Conservation (phyloP, 208 protist species). For the Trypanosoma brucei region DNA sequence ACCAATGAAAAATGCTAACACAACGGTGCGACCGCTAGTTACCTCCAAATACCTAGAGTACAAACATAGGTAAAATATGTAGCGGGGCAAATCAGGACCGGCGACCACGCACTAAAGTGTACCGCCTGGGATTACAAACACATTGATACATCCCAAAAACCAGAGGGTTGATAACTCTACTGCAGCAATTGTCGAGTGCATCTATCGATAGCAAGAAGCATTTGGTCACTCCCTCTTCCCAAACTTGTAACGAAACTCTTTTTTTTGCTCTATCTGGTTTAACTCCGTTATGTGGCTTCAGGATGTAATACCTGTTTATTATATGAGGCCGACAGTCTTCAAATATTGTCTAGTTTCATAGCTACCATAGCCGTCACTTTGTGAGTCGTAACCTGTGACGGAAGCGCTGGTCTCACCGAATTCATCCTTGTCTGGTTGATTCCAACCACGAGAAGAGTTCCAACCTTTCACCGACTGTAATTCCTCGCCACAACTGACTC, state of each 20-base stretch:
- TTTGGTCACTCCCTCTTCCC: not conserved
- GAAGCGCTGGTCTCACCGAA: constrained; percentile 1
- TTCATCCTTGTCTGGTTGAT: constrained; percentile 8
- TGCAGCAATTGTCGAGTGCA: not conserved
- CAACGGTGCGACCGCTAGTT: too few species aligned
- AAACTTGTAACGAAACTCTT: not conserved
- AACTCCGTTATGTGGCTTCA: not conserved
- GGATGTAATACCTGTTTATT: not conserved
- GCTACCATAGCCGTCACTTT: constrained; percentile 85
- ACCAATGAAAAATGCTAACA: too few species aligned
- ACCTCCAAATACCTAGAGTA: too few species aligned
- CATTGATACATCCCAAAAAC: not conserved
- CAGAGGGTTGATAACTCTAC: not conserved
- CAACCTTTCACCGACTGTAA: constrained; percentile 18
- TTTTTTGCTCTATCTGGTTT: not conserved
- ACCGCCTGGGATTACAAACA: not conserved
- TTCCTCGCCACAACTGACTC: not conserved
- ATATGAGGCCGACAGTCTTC: constrained; percentile 64
- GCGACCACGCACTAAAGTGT: not conserved
- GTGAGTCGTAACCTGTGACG: constrained; percentile 51
- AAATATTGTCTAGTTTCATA: constrained; percentile 86
- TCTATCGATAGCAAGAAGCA: not conserved
- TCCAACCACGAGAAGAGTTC: constrained; percentile 7
- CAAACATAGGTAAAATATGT: too few species aligned
- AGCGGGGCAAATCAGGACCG: too few species aligned